Evolutionary conservation across 2,329 filamentous ascomycete genomes (phyloP).

Genomic region (Clarireedia monteithiana): DNA sequence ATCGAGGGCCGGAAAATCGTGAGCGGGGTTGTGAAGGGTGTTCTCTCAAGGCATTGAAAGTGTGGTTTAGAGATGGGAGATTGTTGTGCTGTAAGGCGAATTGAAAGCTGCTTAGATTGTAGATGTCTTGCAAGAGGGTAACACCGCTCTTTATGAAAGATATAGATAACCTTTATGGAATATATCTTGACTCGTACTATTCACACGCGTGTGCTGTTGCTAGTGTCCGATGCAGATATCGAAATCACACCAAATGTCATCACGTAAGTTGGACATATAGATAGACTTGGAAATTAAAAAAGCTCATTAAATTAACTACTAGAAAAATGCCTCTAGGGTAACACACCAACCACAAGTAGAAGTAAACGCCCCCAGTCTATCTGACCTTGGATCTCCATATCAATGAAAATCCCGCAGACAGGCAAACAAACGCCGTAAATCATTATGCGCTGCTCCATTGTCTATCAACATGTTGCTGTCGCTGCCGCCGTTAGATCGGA

Average conservation of each 20-base stretch:
- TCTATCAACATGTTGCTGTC: too few species aligned
- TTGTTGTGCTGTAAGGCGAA: too few species aligned
- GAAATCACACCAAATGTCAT: not conserved
- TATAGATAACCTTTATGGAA: too few species aligned
- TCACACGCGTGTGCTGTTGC: too few species aligned
- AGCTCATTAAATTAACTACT: not conserved
- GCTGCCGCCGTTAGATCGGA: too few species aligned
- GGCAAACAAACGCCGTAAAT: too few species aligned
- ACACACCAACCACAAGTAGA: not conserved
- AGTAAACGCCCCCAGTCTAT: not conserved
- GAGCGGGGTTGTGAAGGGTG: conserved; percentile 25
- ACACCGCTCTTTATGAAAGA: too few species aligned
- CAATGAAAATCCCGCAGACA: not conserved
- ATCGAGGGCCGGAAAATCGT: conserved; percentile 23
- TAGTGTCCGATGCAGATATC: not conserved
- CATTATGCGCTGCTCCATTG: too few species aligned
- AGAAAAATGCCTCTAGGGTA: not conserved
- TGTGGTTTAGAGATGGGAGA: not conserved
- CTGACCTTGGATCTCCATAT: not conserved
- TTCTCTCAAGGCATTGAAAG: conserved; percentile 19
- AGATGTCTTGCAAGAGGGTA: too few species aligned
- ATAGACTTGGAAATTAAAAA: not conserved
- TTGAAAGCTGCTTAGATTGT: not conserved
- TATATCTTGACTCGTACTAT: too few species aligned
- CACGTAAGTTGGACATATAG: not conserved